Percentiles rank a stretch among this genome's conserved stretches.
phyloP scores from a whole-genome alignment of 2,329 filamentous ascomycete species.

The Ampelomyces quisqualis region DNA sequence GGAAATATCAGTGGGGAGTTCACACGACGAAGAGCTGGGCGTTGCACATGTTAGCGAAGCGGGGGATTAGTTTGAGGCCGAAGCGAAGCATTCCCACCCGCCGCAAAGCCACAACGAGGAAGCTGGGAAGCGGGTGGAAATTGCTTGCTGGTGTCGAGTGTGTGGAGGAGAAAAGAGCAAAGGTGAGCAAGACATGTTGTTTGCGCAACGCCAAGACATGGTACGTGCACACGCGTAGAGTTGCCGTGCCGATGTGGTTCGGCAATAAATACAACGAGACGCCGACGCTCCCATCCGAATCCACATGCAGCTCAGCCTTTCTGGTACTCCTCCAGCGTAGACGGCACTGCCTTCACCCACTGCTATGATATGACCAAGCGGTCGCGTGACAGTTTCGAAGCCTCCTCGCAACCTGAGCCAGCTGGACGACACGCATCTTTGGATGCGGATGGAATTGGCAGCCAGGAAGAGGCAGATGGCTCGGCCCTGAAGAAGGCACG shows the following conservation, averaged over 20 bases:
- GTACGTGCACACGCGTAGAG: conserved; percentile 6
- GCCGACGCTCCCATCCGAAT: neutral
- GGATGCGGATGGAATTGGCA: conserved; percentile 25
- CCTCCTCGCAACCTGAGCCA: conserved; percentile 21
- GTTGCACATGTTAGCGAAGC: neutral
- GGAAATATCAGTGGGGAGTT: neutral
- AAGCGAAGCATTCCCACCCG: neutral
- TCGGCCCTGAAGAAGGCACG: conserved; percentile 37
- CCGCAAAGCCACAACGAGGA: conserved; percentile 2
- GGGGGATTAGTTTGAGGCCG: neutral
- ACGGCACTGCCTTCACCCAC: too few relatives aligned
- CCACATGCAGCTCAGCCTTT: too few relatives aligned
- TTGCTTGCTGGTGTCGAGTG: neutral
- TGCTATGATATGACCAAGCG: conserved; percentile 42
- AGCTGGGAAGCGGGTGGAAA: neutral
- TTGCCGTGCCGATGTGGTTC: neutral
- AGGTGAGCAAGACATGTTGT: neutral
- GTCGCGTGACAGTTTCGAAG: conserved; percentile 23
- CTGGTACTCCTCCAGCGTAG: too few relatives aligned
- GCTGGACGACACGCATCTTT: conserved; percentile 18
- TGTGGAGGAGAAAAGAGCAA: neutral
- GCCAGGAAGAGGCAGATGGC: conserved; percentile 26
- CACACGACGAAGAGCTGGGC: neutral
- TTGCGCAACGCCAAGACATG: too few relatives aligned
- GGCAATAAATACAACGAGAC: neutral